These are phyloP conservation scores for Coprinopsis cinerea DNA, from an alignment of 768 basidiomycete genomes.

Conservation along the genomic window DNA sequence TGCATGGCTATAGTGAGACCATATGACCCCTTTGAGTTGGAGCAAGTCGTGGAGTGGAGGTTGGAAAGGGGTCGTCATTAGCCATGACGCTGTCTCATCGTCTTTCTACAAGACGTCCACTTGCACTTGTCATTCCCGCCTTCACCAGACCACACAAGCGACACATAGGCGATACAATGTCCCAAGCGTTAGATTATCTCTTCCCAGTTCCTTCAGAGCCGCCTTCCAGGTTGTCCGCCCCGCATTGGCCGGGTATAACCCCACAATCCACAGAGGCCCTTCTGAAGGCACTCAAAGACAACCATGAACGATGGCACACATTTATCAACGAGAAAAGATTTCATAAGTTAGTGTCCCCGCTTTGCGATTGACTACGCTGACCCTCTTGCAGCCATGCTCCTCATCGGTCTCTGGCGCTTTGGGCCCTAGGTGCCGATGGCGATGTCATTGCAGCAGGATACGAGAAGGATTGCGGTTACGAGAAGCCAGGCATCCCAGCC, in stretches of 20 bases:
- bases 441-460: constrained; percentile 33
- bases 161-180: neutral
- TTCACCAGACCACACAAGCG: too few relatives aligned
- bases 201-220: constrained; percentile 29
- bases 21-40: too few relatives aligned
- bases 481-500: constrained; percentile 34
- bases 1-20: too few relatives aligned
- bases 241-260: constrained; percentile 27
- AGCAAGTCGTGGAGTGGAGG: too few relatives aligned
- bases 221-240: constrained; percentile 23
- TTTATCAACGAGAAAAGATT: constrained; percentile 42
- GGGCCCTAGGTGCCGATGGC: constrained; percentile 49
- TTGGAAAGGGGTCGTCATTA: too few relatives aligned
- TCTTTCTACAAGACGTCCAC: too few relatives aligned
- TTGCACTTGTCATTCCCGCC: too few relatives aligned
- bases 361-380: constrained; percentile 22
- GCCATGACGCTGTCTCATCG: too few relatives aligned
- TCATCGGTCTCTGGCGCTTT: constrained; percentile 55
- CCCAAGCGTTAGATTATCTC: constrained; percentile 13
- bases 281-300: constrained; percentile 37
- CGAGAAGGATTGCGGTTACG: constrained; percentile 28
- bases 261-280: constrained; percentile 34
- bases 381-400: constrained; percentile 41
- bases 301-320: constrained; percentile 47
- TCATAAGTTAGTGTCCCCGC: constrained; percentile 26